Evolutionary conservation across 352 stramenopile genomes (phyloP), one percentile per base, ranked within the genome.

Genomic region (Globisporangium barbulae): DNA sequence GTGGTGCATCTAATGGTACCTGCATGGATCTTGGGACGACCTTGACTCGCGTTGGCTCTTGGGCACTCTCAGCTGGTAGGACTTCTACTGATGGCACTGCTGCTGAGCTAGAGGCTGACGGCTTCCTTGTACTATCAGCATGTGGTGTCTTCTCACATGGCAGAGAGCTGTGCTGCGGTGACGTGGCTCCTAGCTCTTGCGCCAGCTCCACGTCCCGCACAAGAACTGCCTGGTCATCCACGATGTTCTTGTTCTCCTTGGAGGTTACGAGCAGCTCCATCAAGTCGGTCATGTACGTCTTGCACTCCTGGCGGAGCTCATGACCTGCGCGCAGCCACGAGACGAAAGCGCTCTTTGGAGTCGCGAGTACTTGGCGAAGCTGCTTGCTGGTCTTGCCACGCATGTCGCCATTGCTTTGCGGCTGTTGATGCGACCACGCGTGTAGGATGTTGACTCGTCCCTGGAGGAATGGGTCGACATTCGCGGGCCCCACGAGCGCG

Each of bases 381-480:
- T 92, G 79, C 21, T 65, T 64, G 19, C 74, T 82, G 1, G 75
- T 85, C 57, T 90, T 92, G 19, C 53, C 64, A 2, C 73, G 70
- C 13, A 91, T 56, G 19, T 83, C 71, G 25, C 74, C 74, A 2
- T 72, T 74, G 13, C 12, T 48, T 21, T 80, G 71, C 6, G 74
- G 57, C 48, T 91, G 84, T 57, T 91, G 82, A 52, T 93, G 84
- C 8, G 84, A 93, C 84, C 84, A 93, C 48, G 82, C 81, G 28
- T 93, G 82, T 10, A 88, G 71, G 4, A 89, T 73, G 3, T 72
- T 87, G 2, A 73, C 63, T 15, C 87, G 78, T n/a, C 88, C 81
- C 63, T 97, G 85, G 7, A 98, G 78, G 55, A 97, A 97, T 21
- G 82, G 74, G 59, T 98, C 93, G 3, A 97, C 90, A 33, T 93